phyloP scores from a whole-genome alignment of 1,284 basidiomycete genomes.

The Malassezia sympodialis region DNA sequence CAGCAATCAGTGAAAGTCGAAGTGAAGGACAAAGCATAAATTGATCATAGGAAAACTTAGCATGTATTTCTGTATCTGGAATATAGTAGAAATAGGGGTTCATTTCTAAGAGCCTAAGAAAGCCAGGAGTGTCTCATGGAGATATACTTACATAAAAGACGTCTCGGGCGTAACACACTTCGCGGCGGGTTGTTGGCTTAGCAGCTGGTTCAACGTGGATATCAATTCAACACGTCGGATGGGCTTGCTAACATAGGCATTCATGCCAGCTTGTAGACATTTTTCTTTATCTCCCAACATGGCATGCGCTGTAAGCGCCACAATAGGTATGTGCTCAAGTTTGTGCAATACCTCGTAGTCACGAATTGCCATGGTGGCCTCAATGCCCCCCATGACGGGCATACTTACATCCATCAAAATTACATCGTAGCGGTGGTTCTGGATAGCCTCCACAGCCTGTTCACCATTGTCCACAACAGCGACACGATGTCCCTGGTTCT shows the following conservation, averaged over 20 bases:
- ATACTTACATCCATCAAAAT: constrained; percentile 79
- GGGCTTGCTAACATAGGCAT: constrained; percentile 41
- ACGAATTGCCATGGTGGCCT: constrained; percentile 59
- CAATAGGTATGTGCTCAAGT: constrained; percentile 73
- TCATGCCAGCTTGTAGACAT: constrained; percentile 43
- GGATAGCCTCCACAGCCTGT: constrained; percentile 78
- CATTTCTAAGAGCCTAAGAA: neutral
- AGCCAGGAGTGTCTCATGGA: neutral
- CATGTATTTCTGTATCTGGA: neutral
- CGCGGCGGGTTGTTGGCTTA: constrained; percentile 15
- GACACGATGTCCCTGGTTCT: constrained; percentile 89
- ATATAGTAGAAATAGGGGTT: neutral
- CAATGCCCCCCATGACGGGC: constrained; percentile 54
- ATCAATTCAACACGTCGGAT: constrained; percentile 41
- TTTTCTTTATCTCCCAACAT: constrained; percentile 48
- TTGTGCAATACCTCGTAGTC: constrained; percentile 66
- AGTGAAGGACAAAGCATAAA: neutral
- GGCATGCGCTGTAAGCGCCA: constrained; percentile 84
- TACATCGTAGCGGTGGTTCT: constrained; percentile 60
- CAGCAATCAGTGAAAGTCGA: neutral
- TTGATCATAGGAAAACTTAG: neutral
- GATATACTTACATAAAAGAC: neutral
- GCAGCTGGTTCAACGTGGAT: constrained; percentile 33
- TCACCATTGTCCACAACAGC: constrained; percentile 97
- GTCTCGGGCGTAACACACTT: neutral